Percentiles rank a stretch among this genome's conserved stretches.
Evolutionary conservation across 495 filamentous ascomycete species (phyloP).

Genomic region (Baudoinia panamericana): DNA sequence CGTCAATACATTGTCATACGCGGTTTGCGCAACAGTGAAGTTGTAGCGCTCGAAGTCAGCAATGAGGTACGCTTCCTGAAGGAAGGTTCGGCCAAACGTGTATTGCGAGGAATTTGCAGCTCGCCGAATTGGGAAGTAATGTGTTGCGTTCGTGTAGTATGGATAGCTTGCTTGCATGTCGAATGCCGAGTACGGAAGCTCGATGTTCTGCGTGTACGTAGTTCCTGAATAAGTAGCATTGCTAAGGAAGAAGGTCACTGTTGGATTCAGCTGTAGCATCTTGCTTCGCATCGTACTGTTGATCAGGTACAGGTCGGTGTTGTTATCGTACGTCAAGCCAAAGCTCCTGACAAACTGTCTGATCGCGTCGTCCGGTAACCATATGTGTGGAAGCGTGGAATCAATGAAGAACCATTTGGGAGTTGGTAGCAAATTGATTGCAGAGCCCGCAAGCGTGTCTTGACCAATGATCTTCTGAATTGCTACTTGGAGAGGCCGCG

Average conservation of each 20-base stretch:
- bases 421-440: background rate
- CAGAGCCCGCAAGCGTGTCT: background rate
- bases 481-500: background rate
- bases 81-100: conserved; percentile 14
- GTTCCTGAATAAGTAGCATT: too few species aligned
- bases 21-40: conserved; percentile 7
- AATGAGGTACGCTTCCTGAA: conserved; percentile 17
- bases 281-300: conserved; percentile 9
- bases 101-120: conserved; percentile 17
- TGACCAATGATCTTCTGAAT: conserved; percentile 3
- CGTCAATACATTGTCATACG: background rate
- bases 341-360: conserved; percentile 6
- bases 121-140: conserved; percentile 15
- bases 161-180: conserved; percentile 15
- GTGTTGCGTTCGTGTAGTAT: conserved; percentile 8
- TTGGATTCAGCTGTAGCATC: conserved; percentile 5
- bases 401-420: conserved; percentile 31
- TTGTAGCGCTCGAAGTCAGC: conserved; percentile 8
- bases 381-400: conserved; percentile 25
- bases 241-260: conserved; percentile 13
- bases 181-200: conserved; percentile 15
- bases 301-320: conserved; percentile 10
- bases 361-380: conserved; percentile 16
- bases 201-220: conserved; percentile 21
- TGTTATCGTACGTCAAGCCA: conserved; percentile 11